A percentile compares a stretch with the other conserved stretches of the same genome.
Conservation (phyloP, 768 basidiomycete genomes). For the Tephrocybe sp. region DNA sequence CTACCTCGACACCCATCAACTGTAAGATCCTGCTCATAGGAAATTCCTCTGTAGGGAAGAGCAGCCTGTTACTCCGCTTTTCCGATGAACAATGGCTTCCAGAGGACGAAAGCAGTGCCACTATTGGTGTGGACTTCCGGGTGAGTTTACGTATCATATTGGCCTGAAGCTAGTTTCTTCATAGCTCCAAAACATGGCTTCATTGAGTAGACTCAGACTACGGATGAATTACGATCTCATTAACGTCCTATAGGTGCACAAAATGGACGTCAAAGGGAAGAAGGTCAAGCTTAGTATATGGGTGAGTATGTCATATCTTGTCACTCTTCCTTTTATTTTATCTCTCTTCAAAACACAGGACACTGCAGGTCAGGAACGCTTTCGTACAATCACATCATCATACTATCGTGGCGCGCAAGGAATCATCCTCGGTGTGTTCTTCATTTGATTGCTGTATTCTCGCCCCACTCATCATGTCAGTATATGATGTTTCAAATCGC, state of each 20-base stretch:
- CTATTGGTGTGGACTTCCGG: conserved; percentile 84
- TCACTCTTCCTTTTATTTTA: not conserved
- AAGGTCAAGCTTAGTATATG: conserved; percentile 95
- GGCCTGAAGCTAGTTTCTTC: conserved; percentile 12
- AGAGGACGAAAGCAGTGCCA: conserved; percentile 85
- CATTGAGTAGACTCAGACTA: not conserved
- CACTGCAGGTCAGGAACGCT: conserved; percentile 96
- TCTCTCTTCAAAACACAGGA: conserved; percentile 49
- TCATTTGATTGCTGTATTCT: not conserved
- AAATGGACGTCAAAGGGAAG: conserved; percentile 82
- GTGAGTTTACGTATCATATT: too few species aligned
- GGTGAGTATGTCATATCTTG: conserved; percentile 54
- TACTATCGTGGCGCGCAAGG: conserved; percentile 93
- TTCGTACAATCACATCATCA: conserved; percentile 91
- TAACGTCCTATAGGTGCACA: conserved; percentile 65
- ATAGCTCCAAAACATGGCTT: too few species aligned
- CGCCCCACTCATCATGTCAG: conserved; percentile 36
- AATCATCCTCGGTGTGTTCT: conserved; percentile 63
- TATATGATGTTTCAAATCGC: conserved; percentile 93
- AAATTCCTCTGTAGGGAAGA: conserved; percentile 91
- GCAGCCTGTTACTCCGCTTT: conserved; percentile 89
- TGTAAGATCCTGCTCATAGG: conserved; percentile 85
- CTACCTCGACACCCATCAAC: conserved; percentile 53
- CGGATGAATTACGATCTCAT: not conserved
- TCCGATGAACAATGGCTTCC: conserved; percentile 95